Percentiles rank a stretch among this genome's conserved stretches.
These are phyloP conservation scores for Clavaria fumosa DNA, from an alignment of 768 basidiomycete species.

Conservation along the genomic window DNA sequence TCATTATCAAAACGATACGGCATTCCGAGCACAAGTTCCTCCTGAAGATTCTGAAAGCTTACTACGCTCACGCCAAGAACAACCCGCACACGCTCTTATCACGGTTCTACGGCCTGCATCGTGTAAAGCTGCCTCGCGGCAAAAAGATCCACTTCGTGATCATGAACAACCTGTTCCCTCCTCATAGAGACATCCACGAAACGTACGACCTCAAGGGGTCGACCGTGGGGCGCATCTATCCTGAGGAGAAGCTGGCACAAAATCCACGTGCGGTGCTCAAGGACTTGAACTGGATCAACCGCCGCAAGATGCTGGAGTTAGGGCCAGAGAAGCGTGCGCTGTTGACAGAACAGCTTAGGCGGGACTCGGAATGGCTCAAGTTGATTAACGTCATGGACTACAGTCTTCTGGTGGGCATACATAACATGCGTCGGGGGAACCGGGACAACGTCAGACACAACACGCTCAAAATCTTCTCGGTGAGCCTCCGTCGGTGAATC, in stretches of 20 bases:
- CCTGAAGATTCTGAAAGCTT: slow-evolving; percentile 64
- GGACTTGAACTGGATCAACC: slow-evolving; percentile 92
- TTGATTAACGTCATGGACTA: slow-evolving; percentile 90
- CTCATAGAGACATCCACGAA: slow-evolving; percentile 95
- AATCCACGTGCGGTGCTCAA: slow-evolving; percentile 88
- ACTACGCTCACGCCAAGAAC: slow-evolving; percentile 69
- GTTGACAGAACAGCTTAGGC: slow-evolving; percentile 76
- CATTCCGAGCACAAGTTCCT: slow-evolving; percentile 92
- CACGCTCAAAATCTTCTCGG: slow-evolving; percentile 85
- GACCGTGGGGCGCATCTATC: slow-evolving; percentile 75
- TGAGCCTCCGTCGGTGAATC: slow-evolving; percentile 23
- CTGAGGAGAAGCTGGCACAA: slow-evolving; percentile 63
- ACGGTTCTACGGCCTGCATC: slow-evolving; percentile 92
- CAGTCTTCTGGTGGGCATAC: slow-evolving; percentile 84
- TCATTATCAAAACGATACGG: slow-evolving; percentile 98
- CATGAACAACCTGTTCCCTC: slow-evolving; percentile 99
- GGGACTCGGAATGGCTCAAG: slow-evolving; percentile 80
- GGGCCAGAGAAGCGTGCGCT: slow-evolving; percentile 92
- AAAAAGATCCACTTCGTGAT: slow-evolving; percentile 98
- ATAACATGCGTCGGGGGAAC: slow-evolving; percentile 83
- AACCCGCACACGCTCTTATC: slow-evolving; percentile 93
- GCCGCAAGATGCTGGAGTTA: slow-evolving; percentile 63
- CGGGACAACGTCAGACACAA: slow-evolving; percentile 82
- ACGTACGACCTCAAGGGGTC: slow-evolving; percentile 95
- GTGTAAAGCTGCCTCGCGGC: slow-evolving; percentile 90